Conservation (phyloP, 1,284 basidiomycete species). For the Sanghuangporus baumii region DNA sequence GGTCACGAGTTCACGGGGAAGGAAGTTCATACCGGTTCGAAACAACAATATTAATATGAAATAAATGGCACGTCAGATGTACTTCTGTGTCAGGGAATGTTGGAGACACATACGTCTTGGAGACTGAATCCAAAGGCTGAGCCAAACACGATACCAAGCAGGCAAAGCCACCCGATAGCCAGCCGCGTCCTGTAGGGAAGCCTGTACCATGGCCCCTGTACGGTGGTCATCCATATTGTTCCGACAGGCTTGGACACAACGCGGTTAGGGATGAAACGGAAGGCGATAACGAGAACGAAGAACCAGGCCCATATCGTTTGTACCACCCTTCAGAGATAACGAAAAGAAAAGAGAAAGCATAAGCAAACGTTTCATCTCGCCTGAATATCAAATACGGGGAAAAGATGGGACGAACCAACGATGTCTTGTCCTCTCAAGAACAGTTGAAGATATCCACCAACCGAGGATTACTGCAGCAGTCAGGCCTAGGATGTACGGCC, state of each 20-base stretch:
- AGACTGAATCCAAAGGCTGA: constrained; percentile 77
- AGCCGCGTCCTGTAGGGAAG: constrained; percentile 56
- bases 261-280: constrained; percentile 71
- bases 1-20: neutral
- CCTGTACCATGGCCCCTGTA: constrained; percentile 65
- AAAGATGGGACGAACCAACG: constrained; percentile 47
- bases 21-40: neutral
- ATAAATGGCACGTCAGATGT: neutral
- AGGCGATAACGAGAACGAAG: constrained; percentile 70
- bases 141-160: constrained; percentile 72
- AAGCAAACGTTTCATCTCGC: constrained; percentile 6
- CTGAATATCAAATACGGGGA: constrained; percentile 18
- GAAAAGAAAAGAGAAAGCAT: neutral
- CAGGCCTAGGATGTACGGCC: constrained; percentile 43
- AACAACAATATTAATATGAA: neutral
- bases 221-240: constrained; percentile 57
- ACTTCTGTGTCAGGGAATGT: neutral
- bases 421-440: constrained; percentile 62
- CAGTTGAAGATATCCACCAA: constrained; percentile 76
- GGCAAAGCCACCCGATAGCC: constrained; percentile 64
- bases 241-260: constrained; percentile 60
- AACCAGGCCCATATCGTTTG: constrained; percentile 79
- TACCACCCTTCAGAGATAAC: constrained; percentile 48
- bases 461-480: constrained; percentile 59
- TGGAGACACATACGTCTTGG: constrained; percentile 38